Evolutionary conservation across 257 asterid species (phyloP), one percentile per base, ranked within the genome.

Genomic region (Jacaranda copaia): DNA sequence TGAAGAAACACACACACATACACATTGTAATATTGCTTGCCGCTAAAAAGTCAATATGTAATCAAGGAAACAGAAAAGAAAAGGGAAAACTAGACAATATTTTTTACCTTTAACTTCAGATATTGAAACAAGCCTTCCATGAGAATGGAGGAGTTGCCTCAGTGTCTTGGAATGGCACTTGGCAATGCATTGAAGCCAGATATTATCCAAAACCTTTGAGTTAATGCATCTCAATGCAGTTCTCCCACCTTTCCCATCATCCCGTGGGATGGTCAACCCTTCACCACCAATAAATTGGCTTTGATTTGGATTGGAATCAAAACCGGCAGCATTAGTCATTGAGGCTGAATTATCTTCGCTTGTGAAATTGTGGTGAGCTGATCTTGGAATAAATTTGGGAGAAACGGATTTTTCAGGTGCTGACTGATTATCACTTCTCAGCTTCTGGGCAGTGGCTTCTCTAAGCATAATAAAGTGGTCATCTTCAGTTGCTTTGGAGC

Each of bases 161-260:
- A 96, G 80, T 8, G 99, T 93, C 86, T 88, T 90, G 3, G 96
- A 93, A 80, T 91, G 99, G 67, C 99, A 96, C 88, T 90, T 91
- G 36, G 91, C 97, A 66, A 96, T 87, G 81, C 97, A 91, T 75
- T 85, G 88, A 70, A 71, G 72, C 97, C 98, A 96, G 60, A 91
- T 84, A 79, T 90, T 86, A 55, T 46, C 86, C 90, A 93, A 79
- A 84, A 85, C 79, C 75, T 77, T 84, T 49, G 94, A 82, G 83
- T 88, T 85, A 81, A 83, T 70, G 83, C 88, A 81, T 57, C 90
- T 84, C 80, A 88, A 82, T 64, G 81, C 38, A 6, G 70, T 52
- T 65, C 75, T 84, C 59, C 85, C 87, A 46, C 81, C 64, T 56
- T 58, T 78, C 72, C 58, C 15, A 19, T 82, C 92, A 79, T 76